Evolutionary conservation across 192 early-diverging fungal species (phyloP), one percentile per base, ranked within the genome.

Genomic region (Piromyces sp.): DNA sequence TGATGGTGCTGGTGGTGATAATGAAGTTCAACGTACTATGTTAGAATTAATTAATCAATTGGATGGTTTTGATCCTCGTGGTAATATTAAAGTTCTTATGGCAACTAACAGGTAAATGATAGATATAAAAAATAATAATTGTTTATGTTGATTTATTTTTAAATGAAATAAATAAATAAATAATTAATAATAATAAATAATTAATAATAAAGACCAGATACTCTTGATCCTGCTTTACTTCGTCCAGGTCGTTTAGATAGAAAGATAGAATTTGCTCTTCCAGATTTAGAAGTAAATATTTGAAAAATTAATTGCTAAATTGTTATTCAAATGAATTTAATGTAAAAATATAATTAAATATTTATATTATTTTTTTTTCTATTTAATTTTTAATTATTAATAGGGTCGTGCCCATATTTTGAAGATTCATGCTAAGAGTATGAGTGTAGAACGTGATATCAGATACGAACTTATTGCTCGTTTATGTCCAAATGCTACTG

Each of bases 81-180:
- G 98, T 68, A 99, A 99, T 85, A 99, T 99, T 88, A 99, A 99
- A 86, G 96, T 98, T 15, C 88, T 99, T 58, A 99, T 99, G 98
- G 98, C 98, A 2, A 99, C 98, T 12, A 99, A 98, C 87, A 87
- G 90, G 89, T 92, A 81, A n/a, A n/a, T n/a, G n/a, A n/a, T n/a
- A n/a, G n/a, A n/a, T n/a, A n/a, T n/a, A n/a, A n/a, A n/a, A n/a
- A n/a, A n/a, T n/a, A n/a, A n/a, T n/a, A n/a, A n/a, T n/a, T n/a
- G n/a, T n/a, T n/a, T n/a, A n/a, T n/a, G n/a, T n/a, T n/a, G n/a
- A n/a, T n/a, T n/a, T n/a, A n/a, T n/a, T n/a, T n/a, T n/a, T n/a
- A n/a, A n/a, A n/a, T n/a, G n/a, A n/a, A n/a, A n/a, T n/a, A n/a
- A n/a, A n/a, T n/a, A n/a, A n/a, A n/a, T n/a, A n/a, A n/a, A n/a